Percentiles rank a stretch among this genome's conserved stretches.
phyloP scores from a whole-genome alignment of 768 basidiomycete species.

The Russula lepida region DNA sequence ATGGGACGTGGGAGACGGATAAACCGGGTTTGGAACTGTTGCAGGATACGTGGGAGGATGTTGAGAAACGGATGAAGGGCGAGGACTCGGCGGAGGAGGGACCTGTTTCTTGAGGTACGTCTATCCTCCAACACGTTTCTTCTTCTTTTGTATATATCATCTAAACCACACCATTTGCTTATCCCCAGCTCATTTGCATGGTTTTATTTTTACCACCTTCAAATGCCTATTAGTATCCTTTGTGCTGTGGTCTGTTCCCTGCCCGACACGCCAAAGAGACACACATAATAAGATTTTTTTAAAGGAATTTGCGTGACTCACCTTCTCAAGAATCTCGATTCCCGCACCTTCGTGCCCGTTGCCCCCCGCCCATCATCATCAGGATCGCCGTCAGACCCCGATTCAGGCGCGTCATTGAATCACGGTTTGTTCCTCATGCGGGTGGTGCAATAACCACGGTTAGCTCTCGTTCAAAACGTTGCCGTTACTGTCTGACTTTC shows the following conservation, averaged over 20 bases:
- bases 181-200: not conserved
- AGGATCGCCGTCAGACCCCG: constrained; percentile 21
- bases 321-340: constrained; percentile 60
- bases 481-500: no score
- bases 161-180: no score
- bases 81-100: constrained; percentile 8
- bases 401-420: not conserved
- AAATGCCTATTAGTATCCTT: not conserved
- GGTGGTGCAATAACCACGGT: not conserved
- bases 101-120: constrained; percentile 2
- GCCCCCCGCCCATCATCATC: constrained; percentile 63
- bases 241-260: not conserved
- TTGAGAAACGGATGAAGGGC: constrained; percentile 12
- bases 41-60: constrained; percentile 19
- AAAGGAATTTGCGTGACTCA: constrained; percentile 22
- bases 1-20: constrained; percentile 15
- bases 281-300: not conserved
- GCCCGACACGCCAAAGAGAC: not conserved
- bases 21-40: constrained; percentile 18
- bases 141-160: not conserved
- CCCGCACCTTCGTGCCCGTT: constrained; percentile 71
- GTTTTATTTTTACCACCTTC: not conserved
- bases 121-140: not conserved
- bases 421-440: not conserved
- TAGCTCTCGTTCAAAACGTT: not conserved